phyloP scores from a whole-genome alignment of 2,329 filamentous ascomycete genomes.

The Diaporthe vexans region DNA sequence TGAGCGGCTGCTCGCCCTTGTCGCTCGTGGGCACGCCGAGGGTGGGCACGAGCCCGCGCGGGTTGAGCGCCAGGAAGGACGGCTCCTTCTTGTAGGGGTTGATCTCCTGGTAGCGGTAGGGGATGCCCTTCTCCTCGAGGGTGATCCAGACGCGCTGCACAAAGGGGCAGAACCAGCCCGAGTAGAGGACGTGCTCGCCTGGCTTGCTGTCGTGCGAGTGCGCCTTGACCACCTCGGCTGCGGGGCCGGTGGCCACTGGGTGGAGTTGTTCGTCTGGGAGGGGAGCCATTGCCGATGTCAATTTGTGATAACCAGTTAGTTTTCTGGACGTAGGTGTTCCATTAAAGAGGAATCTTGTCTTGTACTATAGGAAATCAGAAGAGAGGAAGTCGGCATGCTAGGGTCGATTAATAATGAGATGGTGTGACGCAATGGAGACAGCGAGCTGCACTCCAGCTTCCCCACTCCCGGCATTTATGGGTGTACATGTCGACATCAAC shows the following conservation, averaged over 20 bases:
- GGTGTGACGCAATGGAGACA: conserved; percentile 25
- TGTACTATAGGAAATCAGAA: not conserved
- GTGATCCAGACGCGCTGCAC: conserved; percentile 79
- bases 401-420: conserved; percentile 11
- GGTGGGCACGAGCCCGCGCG: conserved; percentile 80
- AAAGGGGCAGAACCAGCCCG: conserved; percentile 78
- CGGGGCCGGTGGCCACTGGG: conserved; percentile 62
- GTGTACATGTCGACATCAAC: not conserved
- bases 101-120: conserved; percentile 80
- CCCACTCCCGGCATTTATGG: conserved; percentile 9
- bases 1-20: conserved; percentile 67
- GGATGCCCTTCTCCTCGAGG: conserved; percentile 77
- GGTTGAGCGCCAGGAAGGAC: conserved; percentile 77
- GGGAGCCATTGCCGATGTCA: conserved; percentile 49
- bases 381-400: not conserved
- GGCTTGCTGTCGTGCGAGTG: conserved; percentile 52
- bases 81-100: conserved; percentile 81
- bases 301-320: not conserved
- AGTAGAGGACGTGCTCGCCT: conserved; percentile 64
- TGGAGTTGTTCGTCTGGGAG: conserved; percentile 52
- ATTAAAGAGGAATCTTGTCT: no score
- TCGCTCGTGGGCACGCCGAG: conserved; percentile 61
- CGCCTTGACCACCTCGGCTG: conserved; percentile 56
- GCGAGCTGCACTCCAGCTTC: not conserved
- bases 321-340: no score